Evolutionary conservation across 306 rosid species (phyloP).

Genomic region (Arachis hypogaea): DNA sequence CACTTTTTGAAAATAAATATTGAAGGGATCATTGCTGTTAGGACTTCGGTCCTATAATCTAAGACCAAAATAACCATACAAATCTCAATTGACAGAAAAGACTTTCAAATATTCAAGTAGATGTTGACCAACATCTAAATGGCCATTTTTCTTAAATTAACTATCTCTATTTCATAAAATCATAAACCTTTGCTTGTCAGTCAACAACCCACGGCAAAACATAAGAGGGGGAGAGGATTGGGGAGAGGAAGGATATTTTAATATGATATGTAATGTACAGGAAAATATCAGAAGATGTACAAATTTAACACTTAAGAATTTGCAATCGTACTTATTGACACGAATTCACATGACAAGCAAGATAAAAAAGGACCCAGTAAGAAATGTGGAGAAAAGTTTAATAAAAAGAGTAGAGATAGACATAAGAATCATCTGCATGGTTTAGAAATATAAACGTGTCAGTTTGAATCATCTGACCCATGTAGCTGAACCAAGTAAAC

Average conservation of each 20-base stretch:
- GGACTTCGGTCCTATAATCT: neutral
- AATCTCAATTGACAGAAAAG: neutral
- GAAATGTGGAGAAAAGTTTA: neutral
- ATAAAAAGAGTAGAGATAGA: neutral
- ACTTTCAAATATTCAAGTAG: neutral
- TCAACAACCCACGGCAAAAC: neutral
- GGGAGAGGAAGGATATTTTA: too few relatives aligned
- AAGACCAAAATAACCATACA: neutral
- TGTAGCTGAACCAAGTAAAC: neutral
- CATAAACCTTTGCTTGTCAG: neutral
- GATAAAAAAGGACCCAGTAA: neutral
- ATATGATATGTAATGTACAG: neutral
- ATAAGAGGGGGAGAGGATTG: neutral
- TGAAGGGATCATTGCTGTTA: neutral
- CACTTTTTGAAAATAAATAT: neutral
- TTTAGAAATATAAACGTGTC: too few relatives aligned
- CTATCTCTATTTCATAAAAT: neutral
- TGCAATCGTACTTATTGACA: neutral
- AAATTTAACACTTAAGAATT: neutral
- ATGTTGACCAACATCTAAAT: neutral
- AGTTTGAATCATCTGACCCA: neutral
- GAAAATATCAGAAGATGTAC: neutral
- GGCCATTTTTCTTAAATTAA: neutral
- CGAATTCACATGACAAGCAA: neutral
- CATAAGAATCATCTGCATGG: neutral